A percentile compares a stretch with the other conserved stretches of the same genome.
These are phyloP conservation scores for Penicillium glabrum DNA, from an alignment of 2,329 filamentous ascomycete species.

Conservation along the genomic window DNA sequence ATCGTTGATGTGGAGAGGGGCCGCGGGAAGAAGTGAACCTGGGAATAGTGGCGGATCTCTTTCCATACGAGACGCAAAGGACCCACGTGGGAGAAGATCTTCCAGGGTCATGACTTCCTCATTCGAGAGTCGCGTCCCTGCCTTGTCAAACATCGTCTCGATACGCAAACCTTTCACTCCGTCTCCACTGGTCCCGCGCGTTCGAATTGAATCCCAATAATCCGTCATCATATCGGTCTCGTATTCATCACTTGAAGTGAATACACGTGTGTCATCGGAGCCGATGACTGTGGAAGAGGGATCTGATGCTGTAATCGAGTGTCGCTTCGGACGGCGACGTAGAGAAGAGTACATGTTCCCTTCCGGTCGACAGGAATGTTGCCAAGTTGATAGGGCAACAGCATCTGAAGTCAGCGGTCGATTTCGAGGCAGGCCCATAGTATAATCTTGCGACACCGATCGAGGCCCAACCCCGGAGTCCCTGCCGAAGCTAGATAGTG, in stretches of 20 bases:
- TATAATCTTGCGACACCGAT: constrained; percentile 27
- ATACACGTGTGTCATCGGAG: constrained; percentile 60
- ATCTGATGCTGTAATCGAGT: constrained; percentile 59
- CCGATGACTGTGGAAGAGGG: constrained; percentile 59
- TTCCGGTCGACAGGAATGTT: constrained; percentile 23
- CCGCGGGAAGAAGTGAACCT: constrained; percentile 13
- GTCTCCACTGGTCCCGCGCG: constrained; percentile 55
- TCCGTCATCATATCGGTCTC: constrained; percentile 63
- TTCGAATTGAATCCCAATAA: constrained; percentile 64
- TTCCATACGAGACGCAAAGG: constrained; percentile 36
- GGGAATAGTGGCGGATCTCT: constrained; percentile 20
- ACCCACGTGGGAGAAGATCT: constrained; percentile 50
- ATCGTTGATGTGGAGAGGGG: constrained; percentile 15
- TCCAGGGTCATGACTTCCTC: constrained; percentile 47
- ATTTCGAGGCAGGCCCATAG: constrained; percentile 21
- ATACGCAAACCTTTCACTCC: constrained; percentile 58
- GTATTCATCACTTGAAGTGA: constrained; percentile 60
- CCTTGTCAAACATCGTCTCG: constrained; percentile 64
- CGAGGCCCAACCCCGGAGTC: constrained; percentile 17
- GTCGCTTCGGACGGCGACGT: constrained; percentile 48
- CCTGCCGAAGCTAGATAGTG: constrained; percentile 12
- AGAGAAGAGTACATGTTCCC: constrained; percentile 22
- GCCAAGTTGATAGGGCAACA: constrained; percentile 28
- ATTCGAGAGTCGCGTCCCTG: constrained; percentile 36
- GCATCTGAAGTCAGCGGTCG: constrained; percentile 30